Evolutionary conservation across 78 protist species (phyloP).

Genomic region (Dictyostelium brefeldianum): DNA sequence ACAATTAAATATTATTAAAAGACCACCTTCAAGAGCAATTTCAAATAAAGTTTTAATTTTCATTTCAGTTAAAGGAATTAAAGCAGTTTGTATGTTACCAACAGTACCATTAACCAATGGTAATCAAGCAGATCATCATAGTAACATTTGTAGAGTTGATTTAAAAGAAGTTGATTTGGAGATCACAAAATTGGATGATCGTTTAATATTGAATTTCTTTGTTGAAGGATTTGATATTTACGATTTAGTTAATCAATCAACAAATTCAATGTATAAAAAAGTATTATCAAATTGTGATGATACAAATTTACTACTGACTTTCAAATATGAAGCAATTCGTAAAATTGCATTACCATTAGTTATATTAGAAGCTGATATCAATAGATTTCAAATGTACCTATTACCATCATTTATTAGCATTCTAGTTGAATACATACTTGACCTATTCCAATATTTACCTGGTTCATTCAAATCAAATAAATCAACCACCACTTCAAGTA

Average conservation of each 20-base stretch:
- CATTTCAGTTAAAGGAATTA: conserved; percentile 15
- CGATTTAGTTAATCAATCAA: background rate
- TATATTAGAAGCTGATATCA: conserved; percentile 21
- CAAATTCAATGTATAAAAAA: background rate
- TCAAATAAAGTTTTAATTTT: background rate
- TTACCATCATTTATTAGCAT: background rate
- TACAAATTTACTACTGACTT: background rate
- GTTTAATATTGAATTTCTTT: conserved; percentile 8
- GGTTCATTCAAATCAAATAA: conserved; percentile 26
- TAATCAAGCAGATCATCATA: background rate
- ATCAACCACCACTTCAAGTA: too few species aligned
- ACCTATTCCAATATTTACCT: conserved; percentile 49
- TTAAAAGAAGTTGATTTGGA: conserved; percentile 32
- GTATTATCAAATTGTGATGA: conserved; percentile 23
- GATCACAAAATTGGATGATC: background rate
- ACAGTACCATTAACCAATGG: background rate
- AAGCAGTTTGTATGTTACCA: background rate
- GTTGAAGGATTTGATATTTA: conserved; percentile 57
- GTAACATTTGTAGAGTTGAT: conserved; percentile 1
- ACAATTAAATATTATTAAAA: background rate
- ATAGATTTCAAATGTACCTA: background rate
- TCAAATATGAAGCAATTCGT: conserved; percentile 24
- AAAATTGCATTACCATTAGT: background rate
- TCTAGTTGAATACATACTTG: conserved; percentile 12
- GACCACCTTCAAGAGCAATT: background rate